A percentile compares a stretch with the other conserved stretches of the same genome.
Conservation (phyloP, 371 early-diverging fungal species). For the Conidiobolus incongruus region DNA sequence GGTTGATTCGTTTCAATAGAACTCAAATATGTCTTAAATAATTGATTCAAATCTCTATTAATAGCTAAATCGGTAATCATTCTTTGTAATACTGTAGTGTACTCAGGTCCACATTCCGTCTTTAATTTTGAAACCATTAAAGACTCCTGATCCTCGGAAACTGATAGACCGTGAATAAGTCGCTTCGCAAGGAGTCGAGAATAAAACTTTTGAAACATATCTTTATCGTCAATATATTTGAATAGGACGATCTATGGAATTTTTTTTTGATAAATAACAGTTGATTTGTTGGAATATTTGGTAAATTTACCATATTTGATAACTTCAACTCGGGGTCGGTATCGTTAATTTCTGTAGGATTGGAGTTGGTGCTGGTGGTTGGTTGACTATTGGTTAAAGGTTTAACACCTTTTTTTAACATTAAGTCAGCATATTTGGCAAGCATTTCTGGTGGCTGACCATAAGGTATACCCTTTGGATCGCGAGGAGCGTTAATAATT, state of each 20-base stretch:
- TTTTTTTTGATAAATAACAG: too few relatives aligned
- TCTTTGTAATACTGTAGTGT: constrained; percentile 66
- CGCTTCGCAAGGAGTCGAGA: constrained; percentile 68
- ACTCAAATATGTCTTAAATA: constrained; percentile 26
- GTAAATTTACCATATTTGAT: too few relatives aligned
- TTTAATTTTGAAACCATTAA: constrained; percentile 62
- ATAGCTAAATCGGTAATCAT: constrained; percentile 82
- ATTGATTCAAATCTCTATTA: constrained; percentile 56
- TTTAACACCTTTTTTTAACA: constrained; percentile 64
- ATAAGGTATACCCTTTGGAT: too few relatives aligned
- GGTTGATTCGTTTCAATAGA: too few relatives aligned
- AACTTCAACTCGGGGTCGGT: too few relatives aligned
- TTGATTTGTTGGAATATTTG: too few relatives aligned
- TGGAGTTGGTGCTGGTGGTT: too few relatives aligned
- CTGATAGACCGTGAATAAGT: constrained; percentile 50
- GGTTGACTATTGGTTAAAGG: constrained; percentile 44
- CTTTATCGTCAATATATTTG: constrained; percentile 83
- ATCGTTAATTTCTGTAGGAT: too few relatives aligned
- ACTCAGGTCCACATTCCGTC: constrained; percentile 83
- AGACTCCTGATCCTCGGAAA: constrained; percentile 63
- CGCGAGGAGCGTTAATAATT: constrained; percentile 81
- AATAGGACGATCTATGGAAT: constrained; percentile 61
- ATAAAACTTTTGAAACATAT: constrained; percentile 87
- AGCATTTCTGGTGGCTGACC: too few relatives aligned
- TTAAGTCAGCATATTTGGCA: constrained; percentile 59